Evolutionary conservation across 2,329 filamentous ascomycete genomes (phyloP).

Genomic region (Salinomyces thailandicus): DNA sequence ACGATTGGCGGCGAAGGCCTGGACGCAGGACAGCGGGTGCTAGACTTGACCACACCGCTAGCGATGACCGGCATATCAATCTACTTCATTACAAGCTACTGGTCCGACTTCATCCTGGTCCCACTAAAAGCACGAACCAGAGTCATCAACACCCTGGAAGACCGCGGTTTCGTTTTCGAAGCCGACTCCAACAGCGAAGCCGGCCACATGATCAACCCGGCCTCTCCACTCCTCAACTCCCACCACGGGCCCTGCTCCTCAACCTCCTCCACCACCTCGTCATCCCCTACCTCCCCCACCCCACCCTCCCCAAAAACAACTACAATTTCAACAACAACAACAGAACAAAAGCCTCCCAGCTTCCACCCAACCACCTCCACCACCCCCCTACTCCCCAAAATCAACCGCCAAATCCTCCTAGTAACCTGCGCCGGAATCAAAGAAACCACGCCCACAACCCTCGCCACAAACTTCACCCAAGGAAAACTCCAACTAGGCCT

Average conservation of each 20-base stretch:
- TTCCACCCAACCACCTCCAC: conserved; percentile 65
- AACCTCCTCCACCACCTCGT: conserved; percentile 36
- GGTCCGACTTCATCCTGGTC: conserved; percentile 91
- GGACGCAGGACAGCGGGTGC: conserved; percentile 80
- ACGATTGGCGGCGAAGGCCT: conserved; percentile 83
- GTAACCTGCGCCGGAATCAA: conserved; percentile 68
- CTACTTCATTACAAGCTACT: conserved; percentile 98
- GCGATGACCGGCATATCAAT: conserved; percentile 89
- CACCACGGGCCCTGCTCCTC: conserved; percentile 40
- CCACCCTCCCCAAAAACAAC: too few relatives aligned
- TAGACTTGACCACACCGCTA: conserved; percentile 82
- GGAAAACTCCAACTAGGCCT: conserved; percentile 38
- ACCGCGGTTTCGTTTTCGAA: conserved; percentile 75
- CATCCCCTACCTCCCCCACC: conserved; percentile 48
- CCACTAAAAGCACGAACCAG: conserved; percentile 62
- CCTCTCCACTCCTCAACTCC: conserved; percentile 45
- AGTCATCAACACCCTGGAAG: conserved; percentile 66
- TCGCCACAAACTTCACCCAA: conserved; percentile 24
- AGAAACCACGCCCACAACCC: conserved; percentile 26
- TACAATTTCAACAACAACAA: too few relatives aligned
- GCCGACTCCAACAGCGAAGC: conserved; percentile 42
- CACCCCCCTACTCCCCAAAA: conserved; percentile 60
- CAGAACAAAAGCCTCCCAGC: too few relatives aligned
- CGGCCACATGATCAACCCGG: conserved; percentile 37
- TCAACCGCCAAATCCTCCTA: conserved; percentile 58